These are phyloP conservation scores for Penicillium sp. DNA, from an alignment of 2,329 filamentous ascomycete genomes.

Conservation along the genomic window DNA sequence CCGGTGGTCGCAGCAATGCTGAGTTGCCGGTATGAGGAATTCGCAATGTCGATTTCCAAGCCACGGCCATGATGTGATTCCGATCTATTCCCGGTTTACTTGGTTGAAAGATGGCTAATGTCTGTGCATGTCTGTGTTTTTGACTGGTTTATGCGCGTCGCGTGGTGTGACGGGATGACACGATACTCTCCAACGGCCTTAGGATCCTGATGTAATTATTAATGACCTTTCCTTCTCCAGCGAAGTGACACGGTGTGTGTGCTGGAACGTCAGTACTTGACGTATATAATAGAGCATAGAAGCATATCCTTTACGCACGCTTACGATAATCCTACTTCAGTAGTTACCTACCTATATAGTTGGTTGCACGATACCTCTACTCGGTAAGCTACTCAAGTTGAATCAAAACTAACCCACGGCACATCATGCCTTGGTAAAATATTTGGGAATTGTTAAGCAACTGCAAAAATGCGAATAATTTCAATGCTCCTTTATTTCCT, in stretches of 20 bases:
- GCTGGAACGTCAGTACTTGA: constrained; percentile 8
- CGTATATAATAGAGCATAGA: constrained; percentile 19
- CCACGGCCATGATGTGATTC: neutral
- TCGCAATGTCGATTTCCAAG: neutral
- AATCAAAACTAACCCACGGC: neutral
- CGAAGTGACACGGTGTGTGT: neutral
- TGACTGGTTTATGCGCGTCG: neutral
- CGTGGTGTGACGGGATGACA: constrained; percentile 4
- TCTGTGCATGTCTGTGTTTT: neutral
- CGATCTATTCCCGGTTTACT: neutral
- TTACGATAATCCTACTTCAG: neutral
- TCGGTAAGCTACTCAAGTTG: neutral
- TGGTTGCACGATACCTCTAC: neutral
- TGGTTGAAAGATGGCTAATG: neutral
- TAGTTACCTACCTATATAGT: neutral
- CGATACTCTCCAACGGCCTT: constrained; percentile 6
- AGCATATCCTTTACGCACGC: neutral
- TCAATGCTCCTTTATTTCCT: constrained; percentile 23
- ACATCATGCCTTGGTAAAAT: neutral
- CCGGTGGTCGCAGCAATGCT: constrained; percentile 68
- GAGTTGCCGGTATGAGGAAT: constrained; percentile 55
- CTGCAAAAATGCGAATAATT: neutral
- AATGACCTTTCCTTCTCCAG: constrained; percentile 17
- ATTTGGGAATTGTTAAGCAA: neutral
- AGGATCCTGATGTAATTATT: constrained; percentile 21